Evolutionary conservation across 2,329 filamentous ascomycete species (phyloP).

Genomic region (Paraphaeosphaeria minitans): DNA sequence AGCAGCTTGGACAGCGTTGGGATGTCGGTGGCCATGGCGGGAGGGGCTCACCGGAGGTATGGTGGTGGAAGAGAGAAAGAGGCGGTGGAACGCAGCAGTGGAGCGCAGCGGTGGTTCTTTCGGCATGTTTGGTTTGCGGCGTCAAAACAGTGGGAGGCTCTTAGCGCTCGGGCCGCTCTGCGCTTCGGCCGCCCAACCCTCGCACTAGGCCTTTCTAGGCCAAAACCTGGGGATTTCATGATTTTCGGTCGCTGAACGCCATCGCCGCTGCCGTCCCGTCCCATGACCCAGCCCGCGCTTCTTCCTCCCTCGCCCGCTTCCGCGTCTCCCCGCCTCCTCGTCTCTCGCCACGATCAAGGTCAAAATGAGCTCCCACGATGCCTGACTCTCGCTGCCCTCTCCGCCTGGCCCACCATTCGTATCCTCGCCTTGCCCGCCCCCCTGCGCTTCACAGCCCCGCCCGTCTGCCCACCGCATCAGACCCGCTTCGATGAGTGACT

Average conservation of each 20-base stretch:
- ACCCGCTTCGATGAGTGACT: constrained; percentile 17
- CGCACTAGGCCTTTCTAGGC: too few relatives aligned
- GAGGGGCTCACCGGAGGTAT: constrained; percentile 12
- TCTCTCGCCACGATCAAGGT: constrained; percentile 3
- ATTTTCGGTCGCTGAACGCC: constrained; percentile 4
- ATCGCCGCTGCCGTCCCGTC: constrained; percentile 3
- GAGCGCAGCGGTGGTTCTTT: constrained; percentile 7
- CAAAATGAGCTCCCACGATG: constrained; percentile 1
- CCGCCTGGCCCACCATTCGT: constrained; percentile 5
- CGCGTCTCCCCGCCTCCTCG: background rate
- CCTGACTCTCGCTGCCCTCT: constrained; percentile 4
- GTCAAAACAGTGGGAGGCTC: constrained; percentile 5
- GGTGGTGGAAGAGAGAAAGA: constrained; percentile 4
- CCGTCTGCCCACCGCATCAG: constrained; percentile 16
- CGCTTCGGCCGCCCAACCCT: too few relatives aligned
- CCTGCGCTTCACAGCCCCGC: constrained; percentile 29
- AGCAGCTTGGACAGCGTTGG: constrained; percentile 78
- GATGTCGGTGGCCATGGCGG: constrained; percentile 64
- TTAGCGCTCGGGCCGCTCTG: background rate
- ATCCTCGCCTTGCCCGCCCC: background rate
- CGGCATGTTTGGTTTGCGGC: constrained; percentile 21
- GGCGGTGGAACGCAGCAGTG: constrained; percentile 4
- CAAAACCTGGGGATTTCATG: too few relatives aligned
- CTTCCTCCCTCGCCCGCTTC: background rate
- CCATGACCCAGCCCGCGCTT: constrained; percentile 1